Evolutionary conservation across 257 asterid genomes (phyloP).

Genomic region (Fraxinus americana): DNA sequence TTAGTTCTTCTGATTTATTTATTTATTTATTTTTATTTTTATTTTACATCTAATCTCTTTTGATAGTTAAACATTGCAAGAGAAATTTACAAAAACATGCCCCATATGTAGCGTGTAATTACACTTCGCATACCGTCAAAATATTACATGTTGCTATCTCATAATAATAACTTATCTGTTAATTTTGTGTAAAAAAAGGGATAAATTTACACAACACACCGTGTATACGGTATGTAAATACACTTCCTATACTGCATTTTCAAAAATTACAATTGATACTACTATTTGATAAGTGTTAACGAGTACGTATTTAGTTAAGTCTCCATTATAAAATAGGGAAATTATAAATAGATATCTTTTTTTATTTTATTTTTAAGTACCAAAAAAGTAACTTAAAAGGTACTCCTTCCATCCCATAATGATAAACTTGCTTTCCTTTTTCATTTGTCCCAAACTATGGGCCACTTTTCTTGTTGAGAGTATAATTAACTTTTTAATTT

Average conservation of each 20-base stretch:
- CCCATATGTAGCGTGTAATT: not conserved
- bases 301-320: too few species aligned
- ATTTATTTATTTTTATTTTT: not conserved
- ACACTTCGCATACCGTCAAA: not conserved
- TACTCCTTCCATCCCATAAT: too few species aligned
- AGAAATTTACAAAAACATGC: not conserved
- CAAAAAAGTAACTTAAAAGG: too few species aligned
- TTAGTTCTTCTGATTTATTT: conserved; percentile 34
- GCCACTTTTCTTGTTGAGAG: too few species aligned
- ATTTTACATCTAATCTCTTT: not conserved
- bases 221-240: too few species aligned
- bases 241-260: not conserved
- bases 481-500: too few species aligned
- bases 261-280: not conserved
- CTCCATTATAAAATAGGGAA: too few species aligned
- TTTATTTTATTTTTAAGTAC: too few species aligned
- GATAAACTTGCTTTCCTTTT: too few species aligned
- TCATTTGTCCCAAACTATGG: too few species aligned
- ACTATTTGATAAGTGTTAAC: not conserved
- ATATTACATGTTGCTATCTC: not conserved
- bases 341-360: too few species aligned
- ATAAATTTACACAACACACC: not conserved
- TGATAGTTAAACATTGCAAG: not conserved
- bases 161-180: not conserved
- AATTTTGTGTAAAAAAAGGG: not conserved